Evolutionary conservation across 2,329 filamentous ascomycete genomes (phyloP).

Genomic region (Periconia sp.): DNA sequence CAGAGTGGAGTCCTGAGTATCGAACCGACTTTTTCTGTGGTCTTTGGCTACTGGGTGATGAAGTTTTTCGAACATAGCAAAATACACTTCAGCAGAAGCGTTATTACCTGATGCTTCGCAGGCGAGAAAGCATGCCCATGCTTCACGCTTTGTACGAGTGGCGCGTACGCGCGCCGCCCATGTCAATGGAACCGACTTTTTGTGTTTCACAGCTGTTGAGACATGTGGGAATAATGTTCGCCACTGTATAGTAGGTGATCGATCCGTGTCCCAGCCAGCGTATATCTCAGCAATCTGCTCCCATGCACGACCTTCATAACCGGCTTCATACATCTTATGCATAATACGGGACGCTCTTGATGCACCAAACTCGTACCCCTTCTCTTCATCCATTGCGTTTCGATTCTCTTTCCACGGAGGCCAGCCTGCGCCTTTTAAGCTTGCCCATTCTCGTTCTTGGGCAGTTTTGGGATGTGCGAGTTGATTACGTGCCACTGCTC

Average conservation of each 20-base stretch:
- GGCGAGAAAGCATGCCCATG: conserved; percentile 65
- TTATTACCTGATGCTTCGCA: conserved; percentile 50
- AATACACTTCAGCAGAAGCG: conserved; percentile 49
- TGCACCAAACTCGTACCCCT: conserved; percentile 57
- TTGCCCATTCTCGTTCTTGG: conserved; percentile 59
- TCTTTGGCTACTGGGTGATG: conserved; percentile 3
- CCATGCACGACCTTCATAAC: conserved; percentile 55
- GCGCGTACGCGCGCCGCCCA: conserved; percentile 62
- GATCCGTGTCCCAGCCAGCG: conserved; percentile 65
- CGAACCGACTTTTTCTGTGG: conserved; percentile 3
- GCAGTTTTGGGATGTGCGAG: conserved; percentile 59
- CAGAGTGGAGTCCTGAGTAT: conserved; percentile 20
- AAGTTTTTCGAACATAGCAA: conserved; percentile 61
- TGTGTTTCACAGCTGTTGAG: conserved; percentile 6
- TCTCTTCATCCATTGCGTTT: conserved; percentile 61
- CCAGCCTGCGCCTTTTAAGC: conserved; percentile 62
- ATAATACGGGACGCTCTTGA: conserved; percentile 61
- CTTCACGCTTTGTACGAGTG: conserved; percentile 63
- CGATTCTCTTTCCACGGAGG: conserved; percentile 67
- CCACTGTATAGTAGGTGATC: conserved; percentile 64
- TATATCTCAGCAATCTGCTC: conserved; percentile 57
- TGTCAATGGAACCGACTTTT: conserved; percentile 31
- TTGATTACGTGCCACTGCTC: conserved; percentile 58
- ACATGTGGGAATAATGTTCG: conserved; percentile 46
- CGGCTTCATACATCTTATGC: conserved; percentile 60